Evolutionary conservation across 345 rosid species (phyloP), one percentile per base, ranked within the genome.

Genomic region (Viola odorata): DNA sequence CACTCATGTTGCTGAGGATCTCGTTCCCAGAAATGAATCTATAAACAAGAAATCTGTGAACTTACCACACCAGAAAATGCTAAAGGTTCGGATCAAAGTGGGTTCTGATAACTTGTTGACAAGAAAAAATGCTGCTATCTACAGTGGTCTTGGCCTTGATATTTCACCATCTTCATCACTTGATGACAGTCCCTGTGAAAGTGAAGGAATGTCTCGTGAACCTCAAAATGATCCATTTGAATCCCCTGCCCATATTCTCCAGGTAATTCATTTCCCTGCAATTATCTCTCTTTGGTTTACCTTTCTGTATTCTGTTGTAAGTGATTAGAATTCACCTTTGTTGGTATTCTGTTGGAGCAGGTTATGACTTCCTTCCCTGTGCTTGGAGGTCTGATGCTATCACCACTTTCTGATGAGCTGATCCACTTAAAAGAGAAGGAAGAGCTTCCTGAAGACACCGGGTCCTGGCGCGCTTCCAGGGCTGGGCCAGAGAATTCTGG

Each of bases 351-450:
- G 54, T 62, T 75, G 73, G 67, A 55, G 63, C 91, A 94, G 99
- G 69, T 76, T 17, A 94, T 94, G 96, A 86, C 95, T 64, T 81
- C 86, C 58, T 73, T 75, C 68, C 86, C 87, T 37, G 67, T 77
- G 70, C 80, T 36, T 55, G 92, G 72, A 62, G 68, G 42, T 39
- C 64, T 66, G 47, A 57, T 88, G 60, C 76, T 91, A 63, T 94
- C 99, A 13, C 99, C 99, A 64, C 97, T 94, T 69, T 70, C 95
- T 15, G 82, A 80, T 66, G 71, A 76, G 73, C 71, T 90, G 6
- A 67, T 85, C 81, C 77, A 60, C 62, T 65, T 92, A 51, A 71
- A 72, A 51, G 70, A 77, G 68, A 81, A 61, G 65, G 82, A 76
- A 66, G 79, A 42, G 65, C 52, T 61, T 72, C 55, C 38, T 41